These are phyloP conservation scores for Aspergillus cavernicola DNA, from an alignment of 495 filamentous ascomycete species.

Conservation along the genomic window DNA sequence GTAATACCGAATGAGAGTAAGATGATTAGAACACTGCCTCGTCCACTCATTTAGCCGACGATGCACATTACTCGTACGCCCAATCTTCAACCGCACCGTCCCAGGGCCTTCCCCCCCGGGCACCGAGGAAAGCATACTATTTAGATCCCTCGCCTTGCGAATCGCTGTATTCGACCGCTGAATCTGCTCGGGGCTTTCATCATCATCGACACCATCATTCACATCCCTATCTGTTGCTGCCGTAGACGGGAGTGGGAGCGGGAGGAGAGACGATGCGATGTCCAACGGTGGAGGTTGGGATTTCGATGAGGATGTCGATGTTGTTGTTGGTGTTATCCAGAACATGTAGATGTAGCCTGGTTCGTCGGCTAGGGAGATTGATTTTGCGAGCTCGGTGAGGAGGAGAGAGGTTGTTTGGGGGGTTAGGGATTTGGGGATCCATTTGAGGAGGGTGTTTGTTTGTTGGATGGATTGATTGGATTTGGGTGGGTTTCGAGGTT, in stretches of 20 bases:
- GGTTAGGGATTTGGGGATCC: slow-evolving; percentile 61
- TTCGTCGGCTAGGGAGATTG: slow-evolving; percentile 72
- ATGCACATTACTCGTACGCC: slow-evolving; percentile 85
- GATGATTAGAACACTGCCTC: slow-evolving; percentile 82
- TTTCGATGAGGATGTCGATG: slow-evolving; percentile 29
- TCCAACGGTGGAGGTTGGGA: slow-evolving; percentile 54
- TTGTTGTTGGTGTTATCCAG: slow-evolving; percentile 68
- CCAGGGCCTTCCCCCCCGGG: slow-evolving; percentile 27
- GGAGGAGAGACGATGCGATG: slow-evolving; percentile 58
- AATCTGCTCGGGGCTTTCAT: slow-evolving; percentile 33
- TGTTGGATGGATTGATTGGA: slow-evolving; percentile 34
- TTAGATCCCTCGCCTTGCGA: slow-evolving; percentile 46
- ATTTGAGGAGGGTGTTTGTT: slow-evolving; percentile 45
- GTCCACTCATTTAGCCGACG: slow-evolving; percentile 89
- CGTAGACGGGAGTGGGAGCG: slow-evolving; percentile 35
- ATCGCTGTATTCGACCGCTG: slow-evolving; percentile 66
- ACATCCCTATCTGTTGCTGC: slow-evolving; percentile 22
- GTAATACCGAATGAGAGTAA: slow-evolving; percentile 87
- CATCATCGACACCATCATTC: not conserved
- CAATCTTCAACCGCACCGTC: slow-evolving; percentile 84
- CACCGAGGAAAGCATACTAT: slow-evolving; percentile 34
- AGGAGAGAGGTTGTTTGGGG: slow-evolving; percentile 63
- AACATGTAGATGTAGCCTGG: slow-evolving; percentile 98
- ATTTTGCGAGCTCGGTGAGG: slow-evolving; percentile 75
- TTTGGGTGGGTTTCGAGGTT: not conserved